Percentiles rank a stretch among this genome's conserved stretches.
Conservation (phyloP, 768 basidiomycete genomes). For the Cystobasidium ongulense region DNA sequence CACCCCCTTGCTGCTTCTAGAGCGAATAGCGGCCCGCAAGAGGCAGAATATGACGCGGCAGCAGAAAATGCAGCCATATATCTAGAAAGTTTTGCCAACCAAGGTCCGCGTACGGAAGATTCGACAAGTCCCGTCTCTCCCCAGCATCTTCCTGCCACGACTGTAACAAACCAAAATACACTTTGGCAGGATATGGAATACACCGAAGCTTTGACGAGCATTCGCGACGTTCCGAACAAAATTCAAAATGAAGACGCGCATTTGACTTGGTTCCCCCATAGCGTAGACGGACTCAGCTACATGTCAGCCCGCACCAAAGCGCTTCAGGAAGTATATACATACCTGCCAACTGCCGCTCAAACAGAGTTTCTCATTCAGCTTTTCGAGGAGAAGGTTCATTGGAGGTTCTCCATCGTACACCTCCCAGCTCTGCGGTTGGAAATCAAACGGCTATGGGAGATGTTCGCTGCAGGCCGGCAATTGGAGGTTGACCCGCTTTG, state of each 20-base stretch:
- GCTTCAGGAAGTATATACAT: neutral
- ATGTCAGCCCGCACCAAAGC: neutral
- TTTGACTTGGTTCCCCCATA: neutral
- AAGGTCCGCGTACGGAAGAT: neutral
- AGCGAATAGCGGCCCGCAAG: neutral
- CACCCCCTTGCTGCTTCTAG: neutral
- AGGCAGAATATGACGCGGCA: neutral
- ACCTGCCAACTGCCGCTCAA: neutral
- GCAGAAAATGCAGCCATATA: slow-evolving; percentile 3
- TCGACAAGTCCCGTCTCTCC: neutral
- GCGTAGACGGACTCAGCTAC: neutral
- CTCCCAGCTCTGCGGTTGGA: neutral
- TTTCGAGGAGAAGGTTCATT: neutral
- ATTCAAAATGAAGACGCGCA: neutral
- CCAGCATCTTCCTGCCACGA: neutral
- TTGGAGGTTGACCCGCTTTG: neutral
- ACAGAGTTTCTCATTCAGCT: neutral
- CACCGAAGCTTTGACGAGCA: slow-evolving; percentile 5
- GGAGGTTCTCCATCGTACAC: neutral
- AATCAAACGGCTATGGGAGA: neutral
- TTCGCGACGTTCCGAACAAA: neutral
- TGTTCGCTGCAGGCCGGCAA: neutral
- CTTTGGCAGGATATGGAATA: neutral
- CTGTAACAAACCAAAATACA: neutral
- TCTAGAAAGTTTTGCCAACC: slow-evolving; percentile 1